Base-by-base conservation (phyloP, 2,329 filamentous ascomycete species). In the Nemania sp. region DNA sequence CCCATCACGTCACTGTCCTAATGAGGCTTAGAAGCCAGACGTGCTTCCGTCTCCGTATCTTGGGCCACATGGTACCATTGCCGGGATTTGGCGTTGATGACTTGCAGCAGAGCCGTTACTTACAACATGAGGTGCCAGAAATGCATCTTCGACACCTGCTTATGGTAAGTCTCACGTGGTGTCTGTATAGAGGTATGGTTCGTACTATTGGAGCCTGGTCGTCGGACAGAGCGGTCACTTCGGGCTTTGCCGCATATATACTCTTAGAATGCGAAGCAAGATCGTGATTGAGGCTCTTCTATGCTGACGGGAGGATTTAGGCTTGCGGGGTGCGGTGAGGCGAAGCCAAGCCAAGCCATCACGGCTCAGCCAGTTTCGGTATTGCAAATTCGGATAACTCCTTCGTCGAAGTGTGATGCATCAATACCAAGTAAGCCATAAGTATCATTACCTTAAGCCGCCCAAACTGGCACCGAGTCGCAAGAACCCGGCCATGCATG, bases 41-140 rank as follows among this genome's bases (percentile, higher is more conserved):
- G 22, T 9, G 33, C 11, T 31, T 5, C 44, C 34, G 34, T 36
- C 43, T 42, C 55, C 43, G 41, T 37, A 34, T 11, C 37, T 30
- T 14, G 40, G 52, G 22, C 2, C 14, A 28, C 44, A 19, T 52
- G 22, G 51, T 41, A 37, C 26, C 43, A 11, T 46, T 52, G 41
- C 52, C 44, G 49, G 53, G 31, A 23, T 54, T 36, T 45, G 39
- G 47, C 31, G 36, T 39, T 41, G 28, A 55, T 55, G 52, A 58
- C 56, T 43, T 52, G 52, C 52, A 52, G 39, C 30, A 47, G 33
- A 31, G 39, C 43, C 37, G 36, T 42, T 56, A 37, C 34, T 19
- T 37, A 24, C 24, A n/a, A n/a, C n/a, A n/a, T n/a, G n/a, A n/a
- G n/a, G n/a, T n/a, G n/a, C n/a, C n/a, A n/a, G n/a, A n/a, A 33